Base-by-base conservation (phyloP, 1,284 basidiomycete genomes). In the Agaricales sp. region DNA sequence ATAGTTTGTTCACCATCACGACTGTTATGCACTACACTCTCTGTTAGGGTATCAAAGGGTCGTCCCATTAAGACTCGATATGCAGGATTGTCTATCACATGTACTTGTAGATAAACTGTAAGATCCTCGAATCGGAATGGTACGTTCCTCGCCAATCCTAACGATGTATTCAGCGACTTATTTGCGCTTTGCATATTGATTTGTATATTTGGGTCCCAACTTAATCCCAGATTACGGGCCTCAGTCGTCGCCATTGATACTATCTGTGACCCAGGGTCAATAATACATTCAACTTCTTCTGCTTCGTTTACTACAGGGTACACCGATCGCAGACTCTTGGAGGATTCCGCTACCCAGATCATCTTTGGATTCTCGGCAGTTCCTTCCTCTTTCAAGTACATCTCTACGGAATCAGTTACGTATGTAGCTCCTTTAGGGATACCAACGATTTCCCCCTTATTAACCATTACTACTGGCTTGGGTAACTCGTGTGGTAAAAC, bases 31-130 rank as follows among this genome's bases (percentile, higher is more conserved):
- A 64, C 38, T 3, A 50, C 23, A 20, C 58, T 61, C 4, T 59
- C 35, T 0, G 61, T 63, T 4, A 68, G 39, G 0, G 61, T 52
- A 47, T 67, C 61, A 51, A 68, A 68, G 0, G 65, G 65, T 6
- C 62, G 43, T 0, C 67, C 65, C 2, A 68, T 47, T 0, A 69
- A 51, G 1, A 66, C 56, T 16, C 60, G 53, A 51, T 69, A 68
- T 0, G 67, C 58, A 0, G 63, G 54, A 0, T 51, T 49, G 1
- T 52, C 43, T 3, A 69, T 50, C 1, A 63, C 50, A 43, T 63
- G 61, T 0, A 62, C 57, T 52, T 64, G 62, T 14, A 64, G 47
- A 41, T 58, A 62, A 0, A 59, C 48, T 0, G 49, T 55, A 0
- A 63, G 41, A 1, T 54, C 53, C 2, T 55, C 58, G 41, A 63